Conservation (phyloP, 305 asterid genomes). For the Fraxinus floribunda region DNA sequence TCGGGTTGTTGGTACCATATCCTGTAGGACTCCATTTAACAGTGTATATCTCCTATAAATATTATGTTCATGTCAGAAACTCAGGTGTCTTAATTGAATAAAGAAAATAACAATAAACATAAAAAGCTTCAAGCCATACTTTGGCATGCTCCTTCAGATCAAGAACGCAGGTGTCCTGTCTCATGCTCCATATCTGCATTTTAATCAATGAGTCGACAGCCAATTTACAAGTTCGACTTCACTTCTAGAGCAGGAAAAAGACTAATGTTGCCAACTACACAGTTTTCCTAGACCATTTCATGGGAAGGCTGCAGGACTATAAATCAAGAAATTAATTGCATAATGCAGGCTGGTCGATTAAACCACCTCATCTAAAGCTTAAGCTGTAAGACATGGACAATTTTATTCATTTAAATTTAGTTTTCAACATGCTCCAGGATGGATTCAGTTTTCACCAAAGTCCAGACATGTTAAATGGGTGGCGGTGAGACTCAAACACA, state of each 20-base stretch:
- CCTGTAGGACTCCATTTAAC: slow-evolving; percentile 99
- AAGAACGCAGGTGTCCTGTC: slow-evolving; percentile 71
- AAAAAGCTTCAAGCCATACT: slow-evolving; percentile 36
- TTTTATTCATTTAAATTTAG: not conserved
- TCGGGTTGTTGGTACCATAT: slow-evolving; percentile 82
- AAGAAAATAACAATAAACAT: slow-evolving; percentile 3
- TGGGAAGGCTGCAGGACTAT: not conserved
- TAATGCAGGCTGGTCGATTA: not conserved
- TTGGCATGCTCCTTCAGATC: slow-evolving; percentile 78
- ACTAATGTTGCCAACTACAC: slow-evolving; percentile 1
- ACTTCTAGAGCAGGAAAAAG: slow-evolving; percentile 1
- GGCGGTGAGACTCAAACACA: not conserved
- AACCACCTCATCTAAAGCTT: slow-evolving; percentile 1
- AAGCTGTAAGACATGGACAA: not conserved
- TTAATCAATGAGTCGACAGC: slow-evolving; percentile 23
- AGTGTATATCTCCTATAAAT: slow-evolving; percentile 81
- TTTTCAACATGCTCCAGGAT: not conserved
- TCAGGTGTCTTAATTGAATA: slow-evolving; percentile 10
- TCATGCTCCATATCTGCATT: slow-evolving; percentile 89
- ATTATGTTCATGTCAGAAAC: slow-evolving; percentile 16
- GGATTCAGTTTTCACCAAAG: not conserved
- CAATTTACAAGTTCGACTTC: slow-evolving; percentile 6
- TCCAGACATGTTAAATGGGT: not conserved
- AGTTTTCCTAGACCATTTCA: not conserved
- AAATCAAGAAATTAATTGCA: slow-evolving; percentile 18